Evolutionary conservation across 306 rosid genomes (phyloP), one percentile per base, ranked within the genome.

Genomic region (Sicyos edulis): DNA sequence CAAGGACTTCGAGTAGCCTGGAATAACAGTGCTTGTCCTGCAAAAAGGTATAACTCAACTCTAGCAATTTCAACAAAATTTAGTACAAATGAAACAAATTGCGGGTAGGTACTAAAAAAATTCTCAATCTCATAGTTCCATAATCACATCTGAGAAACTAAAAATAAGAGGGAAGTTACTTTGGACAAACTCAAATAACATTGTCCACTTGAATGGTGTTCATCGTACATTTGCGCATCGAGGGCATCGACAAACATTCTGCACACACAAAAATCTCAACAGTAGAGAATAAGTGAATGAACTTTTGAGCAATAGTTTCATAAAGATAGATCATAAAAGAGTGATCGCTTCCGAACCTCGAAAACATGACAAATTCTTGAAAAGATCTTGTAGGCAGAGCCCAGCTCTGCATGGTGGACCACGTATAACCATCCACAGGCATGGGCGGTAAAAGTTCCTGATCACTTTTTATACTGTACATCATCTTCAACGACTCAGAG

Each of bases 341-440:
- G 8, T 1, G 14, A 50, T 15, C 45, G 15, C 24, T 69, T 16
- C 6, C 76, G 26, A 74, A 95, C 99, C 99, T 95, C 53, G 97
- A 95, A 83, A 95, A 95, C 99, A 95, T 95, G 40, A 86, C 91
- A 80, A 87, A 91, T 85, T 95, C 99, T 42, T 91, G 80, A 81
- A 95, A 95, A 44, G 99, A 91, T 78, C 84, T 80, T 2, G 99
- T 89, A 52, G 99, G 97, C 80, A 95, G 74, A 73, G 85, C 92
- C 99, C 99, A 95, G 83, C 91, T 83, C 44, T 84, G 86, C 96
- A 81, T 85, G 74, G 83, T 96, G 37, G 99, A 89, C 99, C 99
- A 95, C 0, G 95, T 85, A 81, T 78, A 90, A 0, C 96, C 92
- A 60, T 85, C 96, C 8, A 69, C 74, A 3, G 99, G 95, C 97